Base-by-base conservation (phyloP, 345 rosid genomes). In the Syzygium aromaticum region DNA sequence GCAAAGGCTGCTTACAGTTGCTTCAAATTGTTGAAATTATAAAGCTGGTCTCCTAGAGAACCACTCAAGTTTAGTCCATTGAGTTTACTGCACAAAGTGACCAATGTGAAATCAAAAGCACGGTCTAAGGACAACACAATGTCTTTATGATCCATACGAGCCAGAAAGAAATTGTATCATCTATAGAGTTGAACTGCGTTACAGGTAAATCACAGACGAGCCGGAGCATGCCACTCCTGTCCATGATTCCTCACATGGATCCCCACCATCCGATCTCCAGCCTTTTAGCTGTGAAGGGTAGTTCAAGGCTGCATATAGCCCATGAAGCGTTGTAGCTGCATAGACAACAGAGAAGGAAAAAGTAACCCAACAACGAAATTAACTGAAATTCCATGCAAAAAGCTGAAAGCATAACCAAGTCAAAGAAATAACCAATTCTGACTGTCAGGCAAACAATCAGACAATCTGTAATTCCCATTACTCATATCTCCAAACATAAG, bases 221-320 rank as follows among this genome's bases (percentile, higher is more conserved):
- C 95, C 98, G 40, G 91, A 91, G 87, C 99, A 98, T 19, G 94
- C 91, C 59, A 98, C 95, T 88, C 99, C 98, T n/a, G 88, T 94
- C 99, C 99, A 98, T 27, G 90, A 91, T 89, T 95, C 97, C 51
- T 78, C 90, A 85, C 98, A 97, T 15, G 99, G 98, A 92, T 96
- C 98, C 61, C 96, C 96, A 54, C 97, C 95, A 51, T 91, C 91
- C 51, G 82, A 23, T 88, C 86, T 94, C 99, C 99, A 98, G 80
- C 95, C 93, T 85, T 90, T 94, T 83, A 98, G 94, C 92, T 94
- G 94, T 51, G 86, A 88, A 51, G 98, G 93, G 89, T 80, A 85
- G 61, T 92, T 93, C 88, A 97, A 90, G 30, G 96, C 89, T 56
- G 61, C 89, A 89, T 91, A 95, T 85, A 95, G 92, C 92, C 94